A percentile compares a stretch with the other conserved stretches of the same genome.
Evolutionary conservation across 768 basidiomycete species (phyloP).

Genomic region (Hericium rajendrae): DNA sequence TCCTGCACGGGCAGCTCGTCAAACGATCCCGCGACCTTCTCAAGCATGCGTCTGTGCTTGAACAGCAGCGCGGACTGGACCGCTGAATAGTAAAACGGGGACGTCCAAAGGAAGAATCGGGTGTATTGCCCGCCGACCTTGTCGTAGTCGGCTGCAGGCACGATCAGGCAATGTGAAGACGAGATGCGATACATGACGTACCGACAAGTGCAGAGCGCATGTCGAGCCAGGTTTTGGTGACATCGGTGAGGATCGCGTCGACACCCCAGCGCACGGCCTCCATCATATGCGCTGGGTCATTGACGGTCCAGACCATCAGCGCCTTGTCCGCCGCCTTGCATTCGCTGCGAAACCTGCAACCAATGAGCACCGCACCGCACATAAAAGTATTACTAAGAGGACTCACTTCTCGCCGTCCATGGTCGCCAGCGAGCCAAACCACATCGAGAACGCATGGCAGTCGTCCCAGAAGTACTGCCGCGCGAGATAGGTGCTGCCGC

Average conservation of each 20-base stretch:
- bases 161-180: background rate
- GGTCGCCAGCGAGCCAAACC: conserved; percentile 62
- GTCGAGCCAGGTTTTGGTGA: conserved; percentile 30
- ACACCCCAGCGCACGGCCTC: conserved; percentile 59
- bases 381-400: background rate
- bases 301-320: conserved; percentile 96
- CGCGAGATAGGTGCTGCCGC: conserved; percentile 58
- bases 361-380: background rate
- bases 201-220: conserved; percentile 24
- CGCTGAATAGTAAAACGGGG: conserved; percentile 8
- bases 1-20: conserved; percentile 1
- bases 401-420: conserved; percentile 62
- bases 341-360: conserved; percentile 62
- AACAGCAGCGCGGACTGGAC: conserved; percentile 2
- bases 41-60: conserved; percentile 1
- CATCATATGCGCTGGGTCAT: conserved; percentile 81
- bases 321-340: conserved; percentile 74
- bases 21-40: conserved; percentile 13
- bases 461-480: conserved; percentile 84
- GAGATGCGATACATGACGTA: background rate
- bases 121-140: conserved; percentile 11
- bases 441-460: conserved; percentile 80
- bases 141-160: conserved; percentile 11
- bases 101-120: conserved; percentile 15
- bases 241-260: conserved; percentile 37